Evolutionary conservation across 441 rosid species (phyloP).

Genomic region (Syzygium malaccense): DNA sequence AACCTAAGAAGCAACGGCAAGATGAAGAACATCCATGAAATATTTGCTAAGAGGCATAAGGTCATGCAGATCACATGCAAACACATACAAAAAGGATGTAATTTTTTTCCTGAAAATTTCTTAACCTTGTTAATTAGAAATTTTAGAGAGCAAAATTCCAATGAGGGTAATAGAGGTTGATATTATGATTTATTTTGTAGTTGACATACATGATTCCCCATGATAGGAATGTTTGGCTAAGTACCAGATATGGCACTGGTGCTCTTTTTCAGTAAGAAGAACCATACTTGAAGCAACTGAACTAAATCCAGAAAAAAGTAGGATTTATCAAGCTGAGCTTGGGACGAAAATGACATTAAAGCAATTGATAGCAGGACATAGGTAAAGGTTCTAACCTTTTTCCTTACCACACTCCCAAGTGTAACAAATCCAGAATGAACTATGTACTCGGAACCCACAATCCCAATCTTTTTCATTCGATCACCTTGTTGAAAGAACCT

Average conservation of each 20-base stretch:
- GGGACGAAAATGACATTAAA: background rate
- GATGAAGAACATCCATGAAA: background rate
- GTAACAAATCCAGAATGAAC: slow-evolving; percentile 52
- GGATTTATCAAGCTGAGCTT: background rate
- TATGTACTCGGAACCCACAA: slow-evolving; percentile 67
- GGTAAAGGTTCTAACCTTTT: slow-evolving; percentile 26
- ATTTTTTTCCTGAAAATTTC: background rate
- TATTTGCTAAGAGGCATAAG: background rate
- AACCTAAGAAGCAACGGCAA: background rate
- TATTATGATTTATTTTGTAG: background rate
- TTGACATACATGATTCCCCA: background rate
- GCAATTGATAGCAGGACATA: background rate
- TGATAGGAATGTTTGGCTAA: background rate
- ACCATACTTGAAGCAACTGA: background rate
- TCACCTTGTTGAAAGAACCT: slow-evolving; percentile 45
- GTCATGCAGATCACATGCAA: background rate
- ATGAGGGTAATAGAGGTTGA: background rate
- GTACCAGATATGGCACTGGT: background rate
- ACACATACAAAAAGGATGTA: background rate
- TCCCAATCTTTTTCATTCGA: slow-evolving; percentile 53
- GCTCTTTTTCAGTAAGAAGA: background rate
- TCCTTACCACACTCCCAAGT: slow-evolving; percentile 38
- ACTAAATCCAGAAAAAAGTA: background rate
- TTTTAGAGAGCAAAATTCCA: background rate
- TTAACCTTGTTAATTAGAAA: background rate